Percentiles rank a stretch among this genome's conserved stretches.
phyloP scores from a whole-genome alignment of 1,284 basidiomycete genomes.

The Mycosarcoma maydis region DNA sequence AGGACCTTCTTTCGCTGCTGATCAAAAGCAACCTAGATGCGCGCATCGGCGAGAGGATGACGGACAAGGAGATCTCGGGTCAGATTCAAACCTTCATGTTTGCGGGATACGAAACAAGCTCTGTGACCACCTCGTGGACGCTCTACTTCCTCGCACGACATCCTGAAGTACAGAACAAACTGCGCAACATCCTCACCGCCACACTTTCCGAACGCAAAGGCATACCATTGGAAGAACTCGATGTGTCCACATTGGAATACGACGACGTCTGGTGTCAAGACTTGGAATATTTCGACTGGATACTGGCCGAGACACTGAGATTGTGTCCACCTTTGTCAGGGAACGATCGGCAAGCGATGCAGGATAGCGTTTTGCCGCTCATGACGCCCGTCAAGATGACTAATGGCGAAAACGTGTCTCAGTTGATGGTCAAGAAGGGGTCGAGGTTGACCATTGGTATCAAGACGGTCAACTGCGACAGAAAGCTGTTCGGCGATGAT shows the following conservation, averaged over 20 bases:
- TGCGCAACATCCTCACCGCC: slow-evolving; percentile 21
- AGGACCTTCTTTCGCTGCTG: slow-evolving; percentile 38
- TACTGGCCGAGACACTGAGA: slow-evolving; percentile 56
- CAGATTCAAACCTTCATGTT: slow-evolving; percentile 82
- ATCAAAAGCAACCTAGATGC: slow-evolving; percentile 29
- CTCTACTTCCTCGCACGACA: slow-evolving; percentile 76
- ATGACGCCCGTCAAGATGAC: slow-evolving; percentile 66
- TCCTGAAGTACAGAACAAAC: slow-evolving; percentile 72
- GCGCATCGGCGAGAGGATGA: slow-evolving; percentile 71
- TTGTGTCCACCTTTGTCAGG: slow-evolving; percentile 56
- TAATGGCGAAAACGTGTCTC: slow-evolving; percentile 56
- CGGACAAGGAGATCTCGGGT: slow-evolving; percentile 75
- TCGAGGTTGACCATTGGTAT: slow-evolving; percentile 54
- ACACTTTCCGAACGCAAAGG: slow-evolving; percentile 32
- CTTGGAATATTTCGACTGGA: slow-evolving; percentile 52
- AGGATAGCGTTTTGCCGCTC: slow-evolving; percentile 51
- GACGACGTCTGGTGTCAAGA: slow-evolving; percentile 49
- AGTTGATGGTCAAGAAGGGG: slow-evolving; percentile 48
- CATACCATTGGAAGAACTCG: slow-evolving; percentile 28
- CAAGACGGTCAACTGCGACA: slow-evolving; percentile 51
- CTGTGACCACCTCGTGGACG: slow-evolving; percentile 80
- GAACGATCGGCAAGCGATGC: slow-evolving; percentile 50
- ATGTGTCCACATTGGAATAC: slow-evolving; percentile 19
- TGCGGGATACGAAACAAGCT: slow-evolving; percentile 85
- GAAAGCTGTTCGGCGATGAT: slow-evolving; percentile 55